These are phyloP conservation scores for Blumeria graminis DNA, from an alignment of 2,329 filamentous ascomycete genomes.

Conservation along the genomic window DNA sequence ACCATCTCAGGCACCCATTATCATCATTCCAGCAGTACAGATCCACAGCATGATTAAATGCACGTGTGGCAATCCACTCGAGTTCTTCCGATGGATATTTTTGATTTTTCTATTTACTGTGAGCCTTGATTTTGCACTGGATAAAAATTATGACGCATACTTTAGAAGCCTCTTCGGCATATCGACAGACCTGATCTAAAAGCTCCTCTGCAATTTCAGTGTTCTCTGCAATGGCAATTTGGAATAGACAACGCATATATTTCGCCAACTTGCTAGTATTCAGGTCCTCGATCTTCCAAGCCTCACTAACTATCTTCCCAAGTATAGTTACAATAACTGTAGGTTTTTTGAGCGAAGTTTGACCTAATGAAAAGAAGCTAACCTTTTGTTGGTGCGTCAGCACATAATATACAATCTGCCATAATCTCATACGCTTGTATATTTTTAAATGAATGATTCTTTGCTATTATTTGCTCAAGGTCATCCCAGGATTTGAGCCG, in stretches of 20 bases:
- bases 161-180: slow-evolving; percentile 25
- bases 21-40: slow-evolving; percentile 32
- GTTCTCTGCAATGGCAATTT: slow-evolving; percentile 33
- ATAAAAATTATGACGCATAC: slow-evolving; percentile 16
- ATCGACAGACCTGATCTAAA: slow-evolving; percentile 34
- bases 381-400: slow-evolving; percentile 27
- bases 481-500: slow-evolving; percentile 43
- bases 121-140: not conserved
- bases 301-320: slow-evolving; percentile 44
- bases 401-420: slow-evolving; percentile 37
- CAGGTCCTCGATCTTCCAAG: slow-evolving; percentile 30
- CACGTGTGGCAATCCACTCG: slow-evolving; percentile 47
- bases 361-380: slow-evolving; percentile 5
- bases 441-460: slow-evolving; percentile 21
- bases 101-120: slow-evolving; percentile 16
- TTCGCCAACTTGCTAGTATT: slow-evolving; percentile 38
- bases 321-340: slow-evolving; percentile 21
- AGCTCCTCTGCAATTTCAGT: slow-evolving; percentile 28
- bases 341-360: too few species aligned
- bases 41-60: slow-evolving; percentile 49
- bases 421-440: slow-evolving; percentile 32
- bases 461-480: slow-evolving; percentile 33
- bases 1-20: slow-evolving; percentile 23
- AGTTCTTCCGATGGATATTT: slow-evolving; percentile 42
- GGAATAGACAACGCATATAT: slow-evolving; percentile 59